These are phyloP conservation scores for Fraxinus greggii DNA, from an alignment of 305 asterid genomes.

Conservation along the genomic window DNA sequence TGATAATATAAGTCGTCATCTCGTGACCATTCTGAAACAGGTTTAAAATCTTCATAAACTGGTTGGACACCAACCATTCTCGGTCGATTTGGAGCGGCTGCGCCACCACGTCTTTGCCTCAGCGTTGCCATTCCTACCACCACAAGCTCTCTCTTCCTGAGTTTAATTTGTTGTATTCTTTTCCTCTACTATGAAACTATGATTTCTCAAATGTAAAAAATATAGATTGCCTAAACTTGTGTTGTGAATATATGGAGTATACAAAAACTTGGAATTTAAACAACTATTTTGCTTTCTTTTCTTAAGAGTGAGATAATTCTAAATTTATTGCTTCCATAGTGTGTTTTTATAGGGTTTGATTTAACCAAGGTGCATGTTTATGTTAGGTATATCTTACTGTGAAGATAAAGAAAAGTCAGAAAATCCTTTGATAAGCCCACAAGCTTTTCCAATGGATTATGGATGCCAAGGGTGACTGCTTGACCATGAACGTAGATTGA, in stretches of 20 bases:
- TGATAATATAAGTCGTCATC: slow-evolving; percentile 55
- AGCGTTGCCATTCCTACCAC: slow-evolving; percentile 34
- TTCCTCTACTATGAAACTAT: neutral
- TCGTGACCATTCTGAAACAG: slow-evolving; percentile 54
- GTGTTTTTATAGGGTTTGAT: neutral
- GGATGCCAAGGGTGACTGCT: neutral
- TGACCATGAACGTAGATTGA: neutral
- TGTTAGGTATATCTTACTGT: neutral
- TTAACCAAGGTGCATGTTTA: neutral
- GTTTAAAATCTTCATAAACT: slow-evolving; percentile 64
- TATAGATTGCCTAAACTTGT: neutral
- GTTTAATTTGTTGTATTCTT: neutral
- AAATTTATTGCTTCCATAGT: slow-evolving; percentile 41
- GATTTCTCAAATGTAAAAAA: neutral
- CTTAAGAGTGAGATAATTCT: slow-evolving; percentile 40
- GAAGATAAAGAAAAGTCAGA: neutral
- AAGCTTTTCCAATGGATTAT: neutral
- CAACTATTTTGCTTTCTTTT: slow-evolving; percentile 15
- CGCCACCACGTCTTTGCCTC: slow-evolving; percentile 43
- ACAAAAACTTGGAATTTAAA: slow-evolving; percentile 1
- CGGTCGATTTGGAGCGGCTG: slow-evolving; percentile 19
- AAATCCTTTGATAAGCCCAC: neutral
- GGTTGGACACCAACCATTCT: slow-evolving; percentile 35
- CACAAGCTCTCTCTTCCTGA: neutral
- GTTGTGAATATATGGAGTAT: neutral